Percentiles rank a stretch among this genome's conserved stretches.
These are phyloP conservation scores for Hymenoscyphus infarciens DNA, from an alignment of 2,329 filamentous ascomycete species.

Conservation along the genomic window DNA sequence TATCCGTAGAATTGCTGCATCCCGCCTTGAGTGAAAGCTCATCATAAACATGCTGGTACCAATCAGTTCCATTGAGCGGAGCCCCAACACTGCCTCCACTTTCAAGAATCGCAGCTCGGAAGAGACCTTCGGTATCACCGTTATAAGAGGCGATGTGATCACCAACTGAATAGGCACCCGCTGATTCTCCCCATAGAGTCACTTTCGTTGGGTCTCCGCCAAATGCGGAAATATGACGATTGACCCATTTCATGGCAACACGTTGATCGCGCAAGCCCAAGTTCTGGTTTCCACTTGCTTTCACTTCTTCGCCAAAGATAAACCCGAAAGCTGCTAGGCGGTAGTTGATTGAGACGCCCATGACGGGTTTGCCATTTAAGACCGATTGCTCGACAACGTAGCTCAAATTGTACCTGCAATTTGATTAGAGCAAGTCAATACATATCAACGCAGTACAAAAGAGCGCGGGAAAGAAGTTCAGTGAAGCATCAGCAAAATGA, in stretches of 20 bases:
- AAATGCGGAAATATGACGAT: constrained; percentile 49
- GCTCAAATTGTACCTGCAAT: background rate
- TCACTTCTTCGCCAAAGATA: constrained; percentile 15
- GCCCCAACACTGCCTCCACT: constrained; percentile 15
- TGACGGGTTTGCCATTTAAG: constrained; percentile 14
- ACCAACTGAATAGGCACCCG: constrained; percentile 16
- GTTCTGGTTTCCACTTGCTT: constrained; percentile 43
- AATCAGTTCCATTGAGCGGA: background rate
- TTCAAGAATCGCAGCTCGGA: constrained; percentile 17
- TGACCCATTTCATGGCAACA: constrained; percentile 53
- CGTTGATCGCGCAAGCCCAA: constrained; percentile 58
- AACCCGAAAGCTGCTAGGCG: constrained; percentile 27
- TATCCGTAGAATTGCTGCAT: background rate
- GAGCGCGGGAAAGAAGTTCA: background rate
- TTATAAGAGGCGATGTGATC: constrained; percentile 18
- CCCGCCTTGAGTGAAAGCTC: background rate
- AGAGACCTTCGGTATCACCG: constrained; percentile 9
- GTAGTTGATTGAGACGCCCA: constrained; percentile 42
- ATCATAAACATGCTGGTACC: background rate
- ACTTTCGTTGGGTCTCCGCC: constrained; percentile 39
- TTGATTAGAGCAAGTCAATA: background rate
- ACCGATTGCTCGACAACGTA: background rate
- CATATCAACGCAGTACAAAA: background rate
- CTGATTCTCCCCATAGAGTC: constrained; percentile 20
- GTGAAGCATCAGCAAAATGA: background rate